These are phyloP conservation scores for Mollisiaceae sp. DNA, from an alignment of 2,329 filamentous ascomycete genomes.

Conservation along the genomic window DNA sequence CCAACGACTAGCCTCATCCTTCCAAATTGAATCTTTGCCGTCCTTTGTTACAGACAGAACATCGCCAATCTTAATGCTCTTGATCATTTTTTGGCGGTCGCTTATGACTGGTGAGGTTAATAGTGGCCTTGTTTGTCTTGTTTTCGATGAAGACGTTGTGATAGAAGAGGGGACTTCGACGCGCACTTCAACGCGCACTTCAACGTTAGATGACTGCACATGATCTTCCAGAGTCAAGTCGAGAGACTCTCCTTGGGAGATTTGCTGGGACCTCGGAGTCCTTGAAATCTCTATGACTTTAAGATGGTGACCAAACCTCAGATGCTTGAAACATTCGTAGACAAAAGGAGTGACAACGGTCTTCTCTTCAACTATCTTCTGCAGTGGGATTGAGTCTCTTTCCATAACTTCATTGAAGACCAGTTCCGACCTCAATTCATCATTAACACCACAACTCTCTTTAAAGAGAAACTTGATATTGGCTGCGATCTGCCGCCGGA, in stretches of 20 bases:
- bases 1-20: constrained; percentile 50
- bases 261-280: constrained; percentile 40
- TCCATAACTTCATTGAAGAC: constrained; percentile 46
- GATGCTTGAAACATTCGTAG: constrained; percentile 64
- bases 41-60: constrained; percentile 54
- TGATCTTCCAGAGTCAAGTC: constrained; percentile 13
- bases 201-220: neutral
- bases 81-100: constrained; percentile 45
- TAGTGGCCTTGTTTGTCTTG: constrained; percentile 9
- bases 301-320: constrained; percentile 63
- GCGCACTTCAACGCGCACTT: neutral
- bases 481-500: constrained; percentile 62
- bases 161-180: neutral
- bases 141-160: neutral
- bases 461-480: constrained; percentile 69
- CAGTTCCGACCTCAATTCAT: constrained; percentile 36
- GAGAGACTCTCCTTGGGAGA: constrained; percentile 13
- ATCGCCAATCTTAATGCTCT: constrained; percentile 57
- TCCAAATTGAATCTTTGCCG: constrained; percentile 59
- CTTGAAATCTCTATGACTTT: constrained; percentile 43
- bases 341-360: constrained; percentile 77
- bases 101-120: constrained; percentile 32
- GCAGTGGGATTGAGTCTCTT: constrained; percentile 40
- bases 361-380: constrained; percentile 35
- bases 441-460: constrained; percentile 57